phyloP scores from a whole-genome alignment of 2,329 filamentous ascomycete genomes.

The Fusarium foetens region DNA sequence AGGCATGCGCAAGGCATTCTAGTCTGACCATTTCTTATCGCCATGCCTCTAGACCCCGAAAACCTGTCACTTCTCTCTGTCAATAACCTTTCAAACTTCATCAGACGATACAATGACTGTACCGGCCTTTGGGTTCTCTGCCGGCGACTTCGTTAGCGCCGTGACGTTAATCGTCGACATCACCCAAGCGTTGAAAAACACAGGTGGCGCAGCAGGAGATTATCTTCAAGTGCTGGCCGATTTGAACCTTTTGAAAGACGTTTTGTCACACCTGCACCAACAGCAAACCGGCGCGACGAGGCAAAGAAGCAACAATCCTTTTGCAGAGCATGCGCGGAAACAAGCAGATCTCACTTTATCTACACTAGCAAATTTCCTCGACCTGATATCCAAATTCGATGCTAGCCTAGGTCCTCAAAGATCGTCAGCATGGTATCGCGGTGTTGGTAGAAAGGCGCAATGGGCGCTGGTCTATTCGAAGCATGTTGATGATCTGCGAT shows the following conservation, averaged over 20 bases:
- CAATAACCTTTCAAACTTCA: neutral
- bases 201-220: neutral
- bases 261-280: neutral
- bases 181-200: neutral
- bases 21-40: neutral
- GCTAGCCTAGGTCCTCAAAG: neutral
- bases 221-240: neutral
- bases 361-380: neutral
- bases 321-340: neutral
- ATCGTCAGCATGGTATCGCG: neutral
- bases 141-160: neutral
- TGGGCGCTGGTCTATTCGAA: neutral
- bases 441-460: neutral
- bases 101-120: neutral
- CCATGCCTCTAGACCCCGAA: neutral
- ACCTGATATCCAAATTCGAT: neutral
- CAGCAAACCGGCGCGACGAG: neutral
- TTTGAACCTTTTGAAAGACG: neutral
- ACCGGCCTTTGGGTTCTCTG: neutral
- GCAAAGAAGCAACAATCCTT: neutral
- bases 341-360: neutral
- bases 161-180: neutral
- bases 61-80: no score
- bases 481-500: neutral
- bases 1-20: neutral